Percentiles rank a stretch among this genome's conserved stretches.
Conservation (phyloP, 148 eudicot species). For the Amaranthus palmeri region DNA sequence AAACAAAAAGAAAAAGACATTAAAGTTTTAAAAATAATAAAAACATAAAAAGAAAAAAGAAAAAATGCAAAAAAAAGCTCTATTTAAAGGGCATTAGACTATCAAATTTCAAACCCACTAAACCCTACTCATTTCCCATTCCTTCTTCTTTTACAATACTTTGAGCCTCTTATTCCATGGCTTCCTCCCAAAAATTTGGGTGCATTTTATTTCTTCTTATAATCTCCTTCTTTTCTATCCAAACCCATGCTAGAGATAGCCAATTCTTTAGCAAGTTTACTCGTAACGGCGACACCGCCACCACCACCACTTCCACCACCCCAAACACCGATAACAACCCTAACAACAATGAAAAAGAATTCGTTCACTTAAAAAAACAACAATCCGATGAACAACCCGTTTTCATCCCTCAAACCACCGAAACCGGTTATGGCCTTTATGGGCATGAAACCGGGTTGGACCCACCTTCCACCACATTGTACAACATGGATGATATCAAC, state of each 20-base stretch:
- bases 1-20: background rate
- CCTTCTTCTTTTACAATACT: background rate
- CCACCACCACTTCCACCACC: conserved; percentile 14
- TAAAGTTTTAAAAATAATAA: background rate
- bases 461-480: conserved; percentile 32
- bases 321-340: conserved; percentile 1
- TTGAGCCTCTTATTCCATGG: conserved; percentile 18
- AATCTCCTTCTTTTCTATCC: conserved; percentile 36
- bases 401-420: conserved; percentile 46
- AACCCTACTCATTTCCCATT: conserved; percentile 1
- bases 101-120: conserved; percentile 22
- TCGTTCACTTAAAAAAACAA: conserved; percentile 17
- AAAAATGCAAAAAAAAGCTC: conserved; percentile 16
- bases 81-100: conserved; percentile 30
- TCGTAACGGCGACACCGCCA: conserved; percentile 14
- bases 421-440: conserved; percentile 54
- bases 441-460: conserved; percentile 58
- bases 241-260: conserved; percentile 63
- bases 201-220: conserved; percentile 36
- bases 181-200: conserved; percentile 24
- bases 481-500: conserved; percentile 21
- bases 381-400: conserved; percentile 35
- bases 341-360: conserved; percentile 14
- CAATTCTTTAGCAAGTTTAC: conserved; percentile 63
- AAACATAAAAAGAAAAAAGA: background rate